Percentiles rank a stretch among this genome's conserved stretches.
Conservation (phyloP, 2,329 filamentous ascomycete species). For the Colletotrichum eleusines region DNA sequence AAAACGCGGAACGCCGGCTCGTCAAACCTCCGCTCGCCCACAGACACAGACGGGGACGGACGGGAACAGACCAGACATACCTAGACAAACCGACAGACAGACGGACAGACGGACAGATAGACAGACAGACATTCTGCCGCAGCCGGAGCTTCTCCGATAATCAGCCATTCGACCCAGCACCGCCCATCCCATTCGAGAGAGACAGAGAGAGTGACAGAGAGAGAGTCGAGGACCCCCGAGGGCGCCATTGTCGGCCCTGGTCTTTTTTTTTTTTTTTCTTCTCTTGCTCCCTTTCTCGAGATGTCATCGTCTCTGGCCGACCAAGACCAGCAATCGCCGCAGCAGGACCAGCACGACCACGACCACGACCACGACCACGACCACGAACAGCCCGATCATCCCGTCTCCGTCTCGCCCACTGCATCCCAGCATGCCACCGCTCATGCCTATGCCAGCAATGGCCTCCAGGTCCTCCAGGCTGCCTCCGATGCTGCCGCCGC, state of each 20-base stretch:
- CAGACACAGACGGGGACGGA: too few species aligned
- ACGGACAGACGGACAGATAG: neutral
- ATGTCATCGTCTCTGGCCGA: slow-evolving; percentile 28
- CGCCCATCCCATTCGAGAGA: slow-evolving; percentile 25
- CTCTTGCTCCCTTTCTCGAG: neutral
- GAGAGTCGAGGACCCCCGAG: slow-evolving; percentile 23
- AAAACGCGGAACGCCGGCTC: neutral
- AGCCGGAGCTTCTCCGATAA: slow-evolving; percentile 58
- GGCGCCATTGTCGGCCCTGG: slow-evolving; percentile 20
- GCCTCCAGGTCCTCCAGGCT: slow-evolving; percentile 60
- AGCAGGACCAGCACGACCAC: slow-evolving; percentile 12
- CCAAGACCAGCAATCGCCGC: slow-evolving; percentile 21
- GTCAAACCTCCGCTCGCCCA: too few species aligned
- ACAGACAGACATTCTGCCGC: slow-evolving; percentile 17
- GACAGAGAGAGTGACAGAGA: too few species aligned
- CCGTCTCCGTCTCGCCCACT: slow-evolving; percentile 40
- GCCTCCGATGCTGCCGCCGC: slow-evolving; percentile 56
- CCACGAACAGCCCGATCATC: slow-evolving; percentile 40
- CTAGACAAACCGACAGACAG: too few species aligned
- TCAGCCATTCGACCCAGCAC: slow-evolving; percentile 52
- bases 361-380: slow-evolving; percentile 14
- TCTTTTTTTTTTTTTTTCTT: neutral
- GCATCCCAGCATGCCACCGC: slow-evolving; percentile 47
- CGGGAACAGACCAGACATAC: too few species aligned
- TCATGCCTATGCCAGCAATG: slow-evolving; percentile 60